Evolutionary conservation across 441 rosid genomes (phyloP).

Genomic region (Biscutella auriculata): DNA sequence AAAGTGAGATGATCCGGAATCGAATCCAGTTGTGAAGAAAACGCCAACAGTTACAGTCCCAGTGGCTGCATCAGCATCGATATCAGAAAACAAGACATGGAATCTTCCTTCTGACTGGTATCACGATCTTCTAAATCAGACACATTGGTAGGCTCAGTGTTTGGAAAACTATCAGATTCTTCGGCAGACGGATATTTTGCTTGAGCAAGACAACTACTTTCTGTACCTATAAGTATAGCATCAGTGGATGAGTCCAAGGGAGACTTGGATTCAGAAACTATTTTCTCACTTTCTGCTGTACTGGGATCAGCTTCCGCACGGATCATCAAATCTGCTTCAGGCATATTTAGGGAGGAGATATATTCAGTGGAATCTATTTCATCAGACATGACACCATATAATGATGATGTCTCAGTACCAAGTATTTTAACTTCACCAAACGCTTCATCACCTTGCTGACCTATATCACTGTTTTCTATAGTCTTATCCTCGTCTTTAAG

Average conservation of each 20-base stretch:
- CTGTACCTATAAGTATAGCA: slow-evolving; percentile 8
- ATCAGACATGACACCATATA: slow-evolving; percentile 20
- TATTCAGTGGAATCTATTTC: slow-evolving; percentile 19
- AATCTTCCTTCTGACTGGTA: slow-evolving; percentile 22
- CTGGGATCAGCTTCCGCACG: slow-evolving; percentile 28
- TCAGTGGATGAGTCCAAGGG: slow-evolving; percentile 5
- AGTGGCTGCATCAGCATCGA: slow-evolving; percentile 12
- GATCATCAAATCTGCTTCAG: slow-evolving; percentile 27
- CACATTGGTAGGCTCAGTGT: slow-evolving; percentile 22
- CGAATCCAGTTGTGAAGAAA: slow-evolving; percentile 29
- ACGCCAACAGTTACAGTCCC: slow-evolving; percentile 22
- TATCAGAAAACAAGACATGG: slow-evolving; percentile 25
- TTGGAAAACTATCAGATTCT: slow-evolving; percentile 15
- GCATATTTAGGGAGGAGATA: slow-evolving; percentile 21
- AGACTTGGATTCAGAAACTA: slow-evolving; percentile 24
- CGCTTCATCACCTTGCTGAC: slow-evolving; percentile 25
- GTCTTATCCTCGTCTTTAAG: slow-evolving; percentile 20
- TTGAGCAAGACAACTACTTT: slow-evolving; percentile 5
- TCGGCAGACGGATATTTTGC: slow-evolving; percentile 23
- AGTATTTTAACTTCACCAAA: slow-evolving; percentile 24
- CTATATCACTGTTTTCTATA: slow-evolving; percentile 27
- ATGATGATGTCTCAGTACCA: slow-evolving; percentile 15
- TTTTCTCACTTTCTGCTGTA: slow-evolving; percentile 18
- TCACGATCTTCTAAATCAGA: slow-evolving; percentile 18
- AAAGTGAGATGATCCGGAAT: slow-evolving; percentile 23